Base-by-base conservation (phyloP, 257 asterid species). In the Solanum medicagineum region DNA sequence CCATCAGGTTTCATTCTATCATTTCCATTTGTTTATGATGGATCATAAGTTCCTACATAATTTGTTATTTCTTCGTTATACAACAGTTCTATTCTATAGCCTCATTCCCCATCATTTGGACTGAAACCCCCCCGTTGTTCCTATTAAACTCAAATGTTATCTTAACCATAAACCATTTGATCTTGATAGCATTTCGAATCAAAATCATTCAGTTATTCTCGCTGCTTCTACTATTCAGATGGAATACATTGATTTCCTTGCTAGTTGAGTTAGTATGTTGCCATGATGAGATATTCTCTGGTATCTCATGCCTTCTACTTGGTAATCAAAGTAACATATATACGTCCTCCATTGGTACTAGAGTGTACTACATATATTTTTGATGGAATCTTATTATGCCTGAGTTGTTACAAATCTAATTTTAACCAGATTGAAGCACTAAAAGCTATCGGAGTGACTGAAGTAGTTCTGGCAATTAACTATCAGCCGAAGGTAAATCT, bases 401-500 rank as follows among this genome's bases (percentile, higher is more conserved):
- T 54, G 83, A 26, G 47, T 26, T 77, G 44, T 77, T 51, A 59
- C 40, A 26, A 51, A 51, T 15, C 47, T 51, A 77, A 2, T 15
- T 77, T 77, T 51, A 17, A 87, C 75, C 95, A 95, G 99, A 95
- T 96, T 56, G 98, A 96, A 87, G 99, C 99, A 74, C 93, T 96
- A 80, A 94, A 95, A 89, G 97, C 95, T 81, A 87, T 92, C 81
- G 99, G 99, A 88, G 99, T 96, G 87, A 92, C 97, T 79, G 98
- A 96, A 92, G 98, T 96, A 69, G 98, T 96, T 62, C 91, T 95
- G 84, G 99, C 99, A 55, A 96, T 96, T 90, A 96, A 93, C 88
- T 95, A 96, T 87, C 98, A 96, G 89, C 99, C 99, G 5, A 98
- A 96, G 98, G 99, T 96, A 51, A 77, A 29, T 16, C 47, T 51